phyloP scores from a whole-genome alignment of 2,329 filamentous ascomycete species.

The Apiospora marii region DNA sequence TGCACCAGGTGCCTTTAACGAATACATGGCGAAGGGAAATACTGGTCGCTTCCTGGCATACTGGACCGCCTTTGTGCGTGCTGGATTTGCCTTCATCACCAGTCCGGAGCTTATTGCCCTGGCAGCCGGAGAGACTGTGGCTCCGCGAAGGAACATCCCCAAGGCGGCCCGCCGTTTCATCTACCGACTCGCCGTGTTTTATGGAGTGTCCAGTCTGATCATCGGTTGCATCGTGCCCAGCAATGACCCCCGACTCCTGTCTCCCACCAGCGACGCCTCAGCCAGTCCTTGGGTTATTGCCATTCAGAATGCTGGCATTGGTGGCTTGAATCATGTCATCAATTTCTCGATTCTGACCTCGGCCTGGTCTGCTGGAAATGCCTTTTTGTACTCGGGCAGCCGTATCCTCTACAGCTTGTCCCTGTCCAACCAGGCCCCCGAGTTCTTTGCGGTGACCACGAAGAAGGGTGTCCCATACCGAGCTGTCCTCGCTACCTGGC shows the following conservation, averaged over 20 bases:
- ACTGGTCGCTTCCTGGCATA: constrained; percentile 65
- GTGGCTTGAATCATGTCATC: constrained; percentile 69
- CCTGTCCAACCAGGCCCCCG: constrained; percentile 70
- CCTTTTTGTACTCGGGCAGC: constrained; percentile 71
- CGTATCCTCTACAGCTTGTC: constrained; percentile 76
- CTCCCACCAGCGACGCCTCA: constrained; percentile 63
- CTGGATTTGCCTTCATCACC: constrained; percentile 68
- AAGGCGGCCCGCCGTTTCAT: constrained; percentile 69
- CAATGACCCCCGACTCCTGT: constrained; percentile 67
- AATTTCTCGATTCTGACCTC: constrained; percentile 74
- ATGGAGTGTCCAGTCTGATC: constrained; percentile 67
- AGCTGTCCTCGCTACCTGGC: constrained; percentile 62
- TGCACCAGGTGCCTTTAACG: constrained; percentile 53
- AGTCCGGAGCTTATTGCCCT: constrained; percentile 70
- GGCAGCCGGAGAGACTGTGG: constrained; percentile 70
- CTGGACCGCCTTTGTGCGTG: constrained; percentile 64
- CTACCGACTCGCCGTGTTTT: constrained; percentile 69
- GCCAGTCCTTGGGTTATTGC: constrained; percentile 72
- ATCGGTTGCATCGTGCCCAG: constrained; percentile 71
- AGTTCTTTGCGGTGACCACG: constrained; percentile 65
- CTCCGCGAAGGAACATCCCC: constrained; percentile 71
- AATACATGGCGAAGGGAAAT: constrained; percentile 53
- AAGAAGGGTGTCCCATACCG: constrained; percentile 67
- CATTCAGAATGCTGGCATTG: constrained; percentile 71
- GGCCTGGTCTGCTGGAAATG: constrained; percentile 68